phyloP scores from a whole-genome alignment of 2,329 filamentous ascomycete species.

The Pseudogymnoascus sp. region DNA sequence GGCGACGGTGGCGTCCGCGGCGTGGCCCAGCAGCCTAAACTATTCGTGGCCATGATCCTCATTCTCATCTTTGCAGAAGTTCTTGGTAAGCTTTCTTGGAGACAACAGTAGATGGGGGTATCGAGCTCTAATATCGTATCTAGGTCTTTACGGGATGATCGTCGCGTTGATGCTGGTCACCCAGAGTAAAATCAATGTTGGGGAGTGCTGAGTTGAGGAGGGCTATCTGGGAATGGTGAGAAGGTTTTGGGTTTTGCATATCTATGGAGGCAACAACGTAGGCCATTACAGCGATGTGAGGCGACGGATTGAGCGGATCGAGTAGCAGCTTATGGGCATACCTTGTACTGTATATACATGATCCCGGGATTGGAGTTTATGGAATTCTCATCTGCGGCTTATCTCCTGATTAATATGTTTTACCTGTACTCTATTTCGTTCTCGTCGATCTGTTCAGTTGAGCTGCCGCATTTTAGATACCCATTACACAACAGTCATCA shows the following conservation, averaged over 20 bases:
- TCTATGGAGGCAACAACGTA: not conserved
- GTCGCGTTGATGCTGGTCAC: constrained; percentile 98
- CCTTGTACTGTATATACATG: not conserved
- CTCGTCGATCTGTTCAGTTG: not conserved
- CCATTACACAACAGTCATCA: not conserved
- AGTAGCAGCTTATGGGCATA: not conserved
- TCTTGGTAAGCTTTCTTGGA: constrained; percentile 48
- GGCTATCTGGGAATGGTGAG: not conserved
- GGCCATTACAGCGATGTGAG: not conserved
- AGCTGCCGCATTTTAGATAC: not conserved
- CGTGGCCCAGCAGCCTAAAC: constrained; percentile 59
- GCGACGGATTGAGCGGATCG: not conserved
- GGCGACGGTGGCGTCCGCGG: constrained; percentile 81
- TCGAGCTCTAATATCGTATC: not conserved
- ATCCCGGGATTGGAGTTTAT: not conserved
- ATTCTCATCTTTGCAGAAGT: constrained; percentile 80
- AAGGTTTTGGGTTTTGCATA: not conserved
- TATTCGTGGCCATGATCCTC: constrained; percentile 71
- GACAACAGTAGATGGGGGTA: not conserved
- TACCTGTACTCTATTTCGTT: not conserved
- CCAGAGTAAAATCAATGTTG: constrained; percentile 58
- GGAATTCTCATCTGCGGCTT: not conserved
- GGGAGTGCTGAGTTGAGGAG: constrained; percentile 11
- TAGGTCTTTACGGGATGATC: constrained; percentile 95
- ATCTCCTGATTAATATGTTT: not conserved